Base-by-base conservation (phyloP, 2,329 filamentous ascomycete genomes). In the Penicillium sp. region DNA sequence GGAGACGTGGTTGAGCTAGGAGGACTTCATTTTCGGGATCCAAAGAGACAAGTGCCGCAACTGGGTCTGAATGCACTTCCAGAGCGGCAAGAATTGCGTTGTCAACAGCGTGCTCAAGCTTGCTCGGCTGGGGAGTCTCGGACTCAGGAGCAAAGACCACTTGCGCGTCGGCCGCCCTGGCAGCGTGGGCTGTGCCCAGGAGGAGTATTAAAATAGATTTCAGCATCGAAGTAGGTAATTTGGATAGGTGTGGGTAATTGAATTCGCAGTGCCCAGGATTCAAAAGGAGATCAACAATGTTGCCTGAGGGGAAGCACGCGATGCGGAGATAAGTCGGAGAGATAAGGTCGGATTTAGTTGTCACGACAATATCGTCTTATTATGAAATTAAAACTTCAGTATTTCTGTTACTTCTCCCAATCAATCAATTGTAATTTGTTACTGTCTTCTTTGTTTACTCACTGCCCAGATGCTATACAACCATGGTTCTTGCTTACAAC, bases 1-100 rank as follows among this genome's bases (percentile, higher is more conserved):
- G 26, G 14, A 58, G 52, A 33, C 56, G 52, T 9, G 56, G 56
- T 22, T 58, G 19, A 26, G 52, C 24, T 2, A 58, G 37, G 3
- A 48, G 13, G 3, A 39, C 19, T 35, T 55, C 48, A 14, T n/a
- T 31, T 0, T 52, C 29, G 6, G 27, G 33, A 9, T 48, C 9
- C 8, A 58, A 29, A 19, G 27, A 37, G 10, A 58, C 13, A 2
- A 58, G 27, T 1, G 56, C 56, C 10, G 26, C 45, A 13, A 58
- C 56, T 33, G 56, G 56, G 7, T 58, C 56, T 7, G 52, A 37
- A 37, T 55, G 31, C 11, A 16, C 46, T n/a, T 55, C 22, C 2
- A 58, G 19, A 5, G 48, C 56, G 6, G 52, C 44, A 14, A 52
- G 16, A 37, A 58, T 53, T 21, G 26, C 49, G 9, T 55, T 29